Evolutionary conservation across 768 basidiomycete species (phyloP).

Genomic region (Baorangia bicolor): DNA sequence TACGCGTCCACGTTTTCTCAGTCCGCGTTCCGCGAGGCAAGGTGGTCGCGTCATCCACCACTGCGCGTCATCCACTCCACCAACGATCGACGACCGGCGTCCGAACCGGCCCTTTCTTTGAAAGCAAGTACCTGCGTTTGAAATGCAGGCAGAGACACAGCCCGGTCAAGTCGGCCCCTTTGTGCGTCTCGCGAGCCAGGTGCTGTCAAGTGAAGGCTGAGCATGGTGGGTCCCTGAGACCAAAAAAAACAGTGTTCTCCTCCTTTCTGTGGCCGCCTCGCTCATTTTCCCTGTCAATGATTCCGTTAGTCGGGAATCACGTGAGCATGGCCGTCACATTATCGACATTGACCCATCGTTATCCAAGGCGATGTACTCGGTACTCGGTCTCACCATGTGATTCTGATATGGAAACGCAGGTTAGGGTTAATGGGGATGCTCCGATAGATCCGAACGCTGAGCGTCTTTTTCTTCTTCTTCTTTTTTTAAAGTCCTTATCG

Average conservation of each 20-base stretch:
- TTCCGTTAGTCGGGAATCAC: not conserved
- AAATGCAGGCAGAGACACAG: conserved; percentile 4
- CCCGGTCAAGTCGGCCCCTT: not conserved
- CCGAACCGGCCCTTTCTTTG: too few relatives aligned
- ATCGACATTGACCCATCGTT: too few relatives aligned
- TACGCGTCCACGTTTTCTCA: conserved; percentile 7
- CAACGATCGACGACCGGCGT: too few relatives aligned
- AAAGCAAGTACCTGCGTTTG: not conserved
- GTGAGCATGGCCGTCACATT: not conserved
- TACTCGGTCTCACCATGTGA: not conserved
- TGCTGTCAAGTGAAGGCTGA: not conserved
- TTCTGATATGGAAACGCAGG: not conserved
- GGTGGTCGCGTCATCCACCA: not conserved
- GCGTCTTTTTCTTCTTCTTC: too few relatives aligned
- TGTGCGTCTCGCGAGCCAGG: not conserved
- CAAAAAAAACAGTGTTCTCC: not conserved
- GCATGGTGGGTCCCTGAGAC: not conserved
- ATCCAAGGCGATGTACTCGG: not conserved
- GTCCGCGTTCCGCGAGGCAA: conserved; percentile 8
- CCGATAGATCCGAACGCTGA: not conserved
- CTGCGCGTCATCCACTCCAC: not conserved
- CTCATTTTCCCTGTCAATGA: not conserved
- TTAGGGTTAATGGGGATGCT: not conserved
- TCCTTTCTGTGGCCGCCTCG: not conserved
- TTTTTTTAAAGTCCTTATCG: not conserved